phyloP scores from a whole-genome alignment of 140 eudicot species.

The Erigeron philadelphicus region DNA sequence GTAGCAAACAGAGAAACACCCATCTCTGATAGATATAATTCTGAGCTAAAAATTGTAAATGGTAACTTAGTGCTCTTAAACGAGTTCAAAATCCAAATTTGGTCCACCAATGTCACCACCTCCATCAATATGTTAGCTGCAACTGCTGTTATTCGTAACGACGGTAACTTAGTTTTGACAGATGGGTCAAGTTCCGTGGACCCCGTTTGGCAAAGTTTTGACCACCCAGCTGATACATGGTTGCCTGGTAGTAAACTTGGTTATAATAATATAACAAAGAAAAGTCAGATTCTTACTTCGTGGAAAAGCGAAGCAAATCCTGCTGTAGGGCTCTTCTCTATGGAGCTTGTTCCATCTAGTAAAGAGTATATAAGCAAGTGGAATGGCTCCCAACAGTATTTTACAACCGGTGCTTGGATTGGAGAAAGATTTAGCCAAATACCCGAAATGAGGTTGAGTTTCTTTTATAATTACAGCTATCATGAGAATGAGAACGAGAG shows the following conservation, averaged over 20 bases:
- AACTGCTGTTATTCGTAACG: conserved; percentile 37
- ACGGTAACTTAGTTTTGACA: conserved; percentile 49
- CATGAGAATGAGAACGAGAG: conserved; percentile 41
- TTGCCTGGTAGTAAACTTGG: conserved; percentile 46
- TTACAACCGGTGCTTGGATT: conserved; percentile 42
- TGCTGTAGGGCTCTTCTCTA: conserved; percentile 22
- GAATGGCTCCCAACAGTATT: conserved; percentile 28
- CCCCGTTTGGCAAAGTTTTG: conserved; percentile 52
- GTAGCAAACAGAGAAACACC: conserved; percentile 32
- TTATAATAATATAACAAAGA: conserved; percentile 20
- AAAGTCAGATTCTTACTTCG: conserved; percentile 28
- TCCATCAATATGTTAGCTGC: conserved; percentile 21
- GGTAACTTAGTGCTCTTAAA: conserved; percentile 48
- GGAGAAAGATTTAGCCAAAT: conserved; percentile 32
- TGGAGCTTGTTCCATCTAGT: conserved; percentile 24
- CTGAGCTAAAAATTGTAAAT: conserved; percentile 31
- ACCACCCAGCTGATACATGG: conserved; percentile 47
- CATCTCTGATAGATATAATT: conserved; percentile 25
- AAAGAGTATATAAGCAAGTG: conserved; percentile 26
- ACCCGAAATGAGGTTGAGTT: conserved; percentile 49
- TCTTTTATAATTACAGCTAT: conserved; percentile 37
- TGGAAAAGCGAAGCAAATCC: conserved; percentile 41
- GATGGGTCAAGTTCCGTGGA: conserved; percentile 23
- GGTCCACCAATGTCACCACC: conserved; percentile 43
- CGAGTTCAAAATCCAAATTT: conserved; percentile 20